Percentiles rank a stretch among this genome's conserved stretches.
Evolutionary conservation across 2,329 filamentous ascomycete species (phyloP).

Genomic region (Colletotrichum limetticola): DNA sequence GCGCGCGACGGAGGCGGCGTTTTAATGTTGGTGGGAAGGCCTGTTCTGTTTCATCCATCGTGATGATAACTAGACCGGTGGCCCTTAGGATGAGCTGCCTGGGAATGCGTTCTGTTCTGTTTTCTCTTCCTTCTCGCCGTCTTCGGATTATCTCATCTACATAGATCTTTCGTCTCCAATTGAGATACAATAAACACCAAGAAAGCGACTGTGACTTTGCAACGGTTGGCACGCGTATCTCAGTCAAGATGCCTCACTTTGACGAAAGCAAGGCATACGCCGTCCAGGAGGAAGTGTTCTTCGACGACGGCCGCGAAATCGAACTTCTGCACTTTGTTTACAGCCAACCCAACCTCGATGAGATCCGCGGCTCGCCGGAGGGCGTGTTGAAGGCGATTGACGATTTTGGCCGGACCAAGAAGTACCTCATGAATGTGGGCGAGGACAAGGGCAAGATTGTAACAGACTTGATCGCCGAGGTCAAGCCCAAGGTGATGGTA

Average conservation of each 20-base stretch:
- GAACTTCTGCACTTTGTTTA: slow-evolving; percentile 79
- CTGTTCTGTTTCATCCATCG: slow-evolving; percentile 5
- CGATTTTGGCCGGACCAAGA: slow-evolving; percentile 69
- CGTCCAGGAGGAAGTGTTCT: slow-evolving; percentile 56
- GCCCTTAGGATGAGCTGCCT: not conserved
- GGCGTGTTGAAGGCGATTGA: slow-evolving; percentile 77
- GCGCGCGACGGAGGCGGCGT: slow-evolving; percentile 33
- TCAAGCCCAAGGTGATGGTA: slow-evolving; percentile 75
- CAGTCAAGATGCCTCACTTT: slow-evolving; percentile 40
- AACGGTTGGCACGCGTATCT: too few species aligned
- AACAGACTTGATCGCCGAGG: slow-evolving; percentile 72
- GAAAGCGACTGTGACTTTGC: not conserved
- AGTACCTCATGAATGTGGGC: slow-evolving; percentile 85
- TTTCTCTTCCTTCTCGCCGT: not conserved
- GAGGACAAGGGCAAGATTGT: slow-evolving; percentile 79
- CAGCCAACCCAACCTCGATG: slow-evolving; percentile 67
- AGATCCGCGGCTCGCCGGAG: slow-evolving; percentile 71
- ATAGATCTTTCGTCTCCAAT: not conserved
- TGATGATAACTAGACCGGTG: slow-evolving; percentile 11
- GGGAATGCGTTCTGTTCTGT: not conserved
- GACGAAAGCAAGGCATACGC: slow-evolving; percentile 52
- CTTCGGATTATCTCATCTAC: not conserved
- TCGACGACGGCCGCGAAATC: slow-evolving; percentile 79
- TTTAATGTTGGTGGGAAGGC: slow-evolving; percentile 19
- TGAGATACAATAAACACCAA: not conserved